Conservation (phyloP, 192 early-diverging fungal genomes). For the Entomortierella parvispora region DNA sequence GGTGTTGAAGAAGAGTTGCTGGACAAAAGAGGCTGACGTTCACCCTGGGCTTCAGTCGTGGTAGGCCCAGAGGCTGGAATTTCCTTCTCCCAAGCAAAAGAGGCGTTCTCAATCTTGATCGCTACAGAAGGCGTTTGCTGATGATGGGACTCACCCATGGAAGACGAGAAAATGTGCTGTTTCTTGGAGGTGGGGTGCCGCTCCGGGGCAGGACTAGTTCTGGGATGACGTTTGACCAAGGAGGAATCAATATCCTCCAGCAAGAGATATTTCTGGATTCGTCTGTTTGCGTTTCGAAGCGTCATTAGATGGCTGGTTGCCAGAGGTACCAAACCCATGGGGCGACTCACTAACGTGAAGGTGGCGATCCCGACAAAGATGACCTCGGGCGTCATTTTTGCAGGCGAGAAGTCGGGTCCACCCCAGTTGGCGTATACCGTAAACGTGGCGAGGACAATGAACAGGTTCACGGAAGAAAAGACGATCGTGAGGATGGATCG, state of each 20-base stretch:
- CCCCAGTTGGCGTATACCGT: conserved; percentile 35
- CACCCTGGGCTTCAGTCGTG: conserved; percentile 5
- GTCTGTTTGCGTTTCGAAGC: conserved; percentile 61
- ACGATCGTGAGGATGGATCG: conserved; percentile 20
- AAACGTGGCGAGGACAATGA: conserved; percentile 30
- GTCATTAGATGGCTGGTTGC: conserved; percentile 62
- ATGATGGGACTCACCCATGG: background rate
- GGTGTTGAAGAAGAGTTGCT: background rate
- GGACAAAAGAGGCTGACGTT: conserved; percentile 22
- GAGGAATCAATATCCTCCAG: conserved; percentile 38
- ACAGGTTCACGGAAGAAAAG: conserved; percentile 33
- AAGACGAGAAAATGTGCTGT: too few relatives aligned
- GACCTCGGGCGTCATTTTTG: conserved; percentile 42
- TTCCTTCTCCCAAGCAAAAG: conserved; percentile 26
- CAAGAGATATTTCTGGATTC: conserved; percentile 57
- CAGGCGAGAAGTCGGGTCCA: conserved; percentile 32
- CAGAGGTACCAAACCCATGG: conserved; percentile 63
- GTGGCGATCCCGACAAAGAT: conserved; percentile 74
- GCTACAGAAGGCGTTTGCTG: conserved; percentile 7
- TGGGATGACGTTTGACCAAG: background rate
- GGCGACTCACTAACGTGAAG: conserved; percentile 68
- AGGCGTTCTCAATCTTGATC: conserved; percentile 30
- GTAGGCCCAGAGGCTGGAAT: background rate
- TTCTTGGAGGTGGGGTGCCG: background rate
- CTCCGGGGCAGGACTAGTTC: background rate